These are phyloP conservation scores for Mucor piriformis DNA, from an alignment of 371 early-diverging fungal genomes.

Conservation along the genomic window DNA sequence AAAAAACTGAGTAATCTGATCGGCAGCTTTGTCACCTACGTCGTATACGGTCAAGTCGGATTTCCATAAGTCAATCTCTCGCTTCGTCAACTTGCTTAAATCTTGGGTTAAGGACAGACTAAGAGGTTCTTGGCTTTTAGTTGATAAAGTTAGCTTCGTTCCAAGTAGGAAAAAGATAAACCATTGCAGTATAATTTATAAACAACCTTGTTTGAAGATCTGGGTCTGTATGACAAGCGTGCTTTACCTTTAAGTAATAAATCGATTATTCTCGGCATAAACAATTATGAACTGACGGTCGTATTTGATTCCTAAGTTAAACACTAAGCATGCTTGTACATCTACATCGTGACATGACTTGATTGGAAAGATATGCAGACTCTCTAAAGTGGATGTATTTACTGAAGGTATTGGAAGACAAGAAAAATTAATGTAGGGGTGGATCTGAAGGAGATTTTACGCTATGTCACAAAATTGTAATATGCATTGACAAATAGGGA, in stretches of 20 bases:
- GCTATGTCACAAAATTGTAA: too few species aligned
- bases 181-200: conserved; percentile 46
- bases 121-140: conserved; percentile 26
- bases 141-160: conserved; percentile 23
- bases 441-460: too few species aligned
- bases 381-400: conserved; percentile 20
- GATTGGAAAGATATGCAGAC: conserved; percentile 42
- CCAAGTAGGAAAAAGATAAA: conserved; percentile 31
- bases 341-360: conserved; percentile 49
- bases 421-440: too few species aligned
- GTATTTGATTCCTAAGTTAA: conserved; percentile 37
- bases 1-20: conserved; percentile 42
- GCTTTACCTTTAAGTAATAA: conserved; percentile 53
- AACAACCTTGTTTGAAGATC: not conserved
- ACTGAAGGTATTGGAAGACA: conserved; percentile 18
- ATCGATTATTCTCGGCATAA: conserved; percentile 33
- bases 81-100: conserved; percentile 8
- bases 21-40: conserved; percentile 43
- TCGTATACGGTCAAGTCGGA: conserved; percentile 39
- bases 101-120: conserved; percentile 37
- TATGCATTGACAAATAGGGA: too few species aligned
- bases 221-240: not conserved
- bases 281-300: conserved; percentile 54
- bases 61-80: conserved; percentile 37
- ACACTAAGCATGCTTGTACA: conserved; percentile 36